Evolutionary conservation across 2,329 filamentous ascomycete genomes (phyloP).

Genomic region (Colletotrichum spaethianum): DNA sequence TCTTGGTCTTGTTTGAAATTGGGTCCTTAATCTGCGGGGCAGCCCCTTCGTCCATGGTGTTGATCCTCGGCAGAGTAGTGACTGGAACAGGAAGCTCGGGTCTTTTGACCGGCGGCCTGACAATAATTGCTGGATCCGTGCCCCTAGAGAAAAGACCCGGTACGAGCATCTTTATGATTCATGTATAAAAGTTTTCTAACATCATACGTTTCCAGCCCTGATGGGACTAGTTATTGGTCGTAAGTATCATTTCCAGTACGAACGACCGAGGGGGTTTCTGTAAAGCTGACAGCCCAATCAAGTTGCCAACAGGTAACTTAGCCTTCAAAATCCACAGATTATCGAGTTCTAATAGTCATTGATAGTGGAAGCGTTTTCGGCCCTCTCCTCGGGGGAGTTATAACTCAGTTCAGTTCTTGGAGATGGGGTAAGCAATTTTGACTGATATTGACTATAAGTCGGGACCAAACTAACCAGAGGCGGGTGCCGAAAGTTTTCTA

Average conservation of each 20-base stretch:
- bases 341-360: background rate
- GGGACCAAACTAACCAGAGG: background rate
- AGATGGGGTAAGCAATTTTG: constrained; percentile 54
- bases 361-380: constrained; percentile 57
- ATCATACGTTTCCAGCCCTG: background rate
- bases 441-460: background rate
- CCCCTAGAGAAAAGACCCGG: constrained; percentile 49
- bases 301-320: constrained; percentile 49
- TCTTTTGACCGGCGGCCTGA: constrained; percentile 55
- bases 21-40: constrained; percentile 64
- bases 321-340: background rate
- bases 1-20: constrained; percentile 51
- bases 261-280: too few species aligned
- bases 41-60: constrained; percentile 58
- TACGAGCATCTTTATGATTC: constrained; percentile 42
- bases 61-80: constrained; percentile 65
- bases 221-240: constrained; percentile 11
- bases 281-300: background rate
- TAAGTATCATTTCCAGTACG: background rate
- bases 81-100: constrained; percentile 63
- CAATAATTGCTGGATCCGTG: constrained; percentile 50
- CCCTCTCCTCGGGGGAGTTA: constrained; percentile 59
- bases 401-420: constrained; percentile 56
- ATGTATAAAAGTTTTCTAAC: background rate
- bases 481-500: constrained; percentile 51